These are phyloP conservation scores for Aspergillus sp. DNA, from an alignment of 2,329 filamentous ascomycete species.

Conservation along the genomic window DNA sequence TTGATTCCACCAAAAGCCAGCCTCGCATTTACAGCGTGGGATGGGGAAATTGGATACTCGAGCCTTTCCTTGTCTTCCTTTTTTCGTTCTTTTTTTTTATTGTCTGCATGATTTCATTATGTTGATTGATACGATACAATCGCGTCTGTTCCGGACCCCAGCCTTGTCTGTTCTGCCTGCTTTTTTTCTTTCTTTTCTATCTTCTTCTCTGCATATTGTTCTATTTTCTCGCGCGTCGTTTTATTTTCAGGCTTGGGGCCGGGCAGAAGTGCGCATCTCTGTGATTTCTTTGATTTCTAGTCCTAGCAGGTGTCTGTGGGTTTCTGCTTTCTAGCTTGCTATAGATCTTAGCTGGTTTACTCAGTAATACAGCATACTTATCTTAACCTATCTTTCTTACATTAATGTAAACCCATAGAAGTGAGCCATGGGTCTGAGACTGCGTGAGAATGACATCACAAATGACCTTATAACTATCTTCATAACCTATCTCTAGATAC, in stretches of 20 bases:
- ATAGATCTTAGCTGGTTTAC: too few species aligned
- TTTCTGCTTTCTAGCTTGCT: too few species aligned
- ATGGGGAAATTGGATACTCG: conserved; percentile 1
- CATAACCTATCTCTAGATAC: background rate
- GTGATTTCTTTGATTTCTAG: conserved; percentile 12
- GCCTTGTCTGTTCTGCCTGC: conserved; percentile 13
- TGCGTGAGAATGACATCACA: too few species aligned
- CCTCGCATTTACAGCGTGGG: background rate
- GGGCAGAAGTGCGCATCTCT: conserved; percentile 44
- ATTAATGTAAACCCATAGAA: too few species aligned
- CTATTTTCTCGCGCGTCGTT: conserved; percentile 5
- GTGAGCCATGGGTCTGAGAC: too few species aligned
- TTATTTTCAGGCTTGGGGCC: conserved; percentile 29
- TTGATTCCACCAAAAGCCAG: background rate
- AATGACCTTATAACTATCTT: background rate
- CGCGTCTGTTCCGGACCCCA: conserved; percentile 39
- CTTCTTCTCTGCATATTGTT: conserved; percentile 9
- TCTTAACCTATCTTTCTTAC: too few species aligned
- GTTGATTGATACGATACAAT: conserved; percentile 32
- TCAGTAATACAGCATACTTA: too few species aligned
- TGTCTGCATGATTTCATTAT: conserved; percentile 27
- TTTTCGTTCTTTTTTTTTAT: conserved; percentile 4
- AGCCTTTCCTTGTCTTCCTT: conserved; percentile 3
- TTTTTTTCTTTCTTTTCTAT: conserved; percentile 9
- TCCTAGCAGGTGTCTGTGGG: too few species aligned